Evolutionary conservation across 2,329 filamentous ascomycete species (phyloP).

Genomic region (Fusarium oxysporum): DNA sequence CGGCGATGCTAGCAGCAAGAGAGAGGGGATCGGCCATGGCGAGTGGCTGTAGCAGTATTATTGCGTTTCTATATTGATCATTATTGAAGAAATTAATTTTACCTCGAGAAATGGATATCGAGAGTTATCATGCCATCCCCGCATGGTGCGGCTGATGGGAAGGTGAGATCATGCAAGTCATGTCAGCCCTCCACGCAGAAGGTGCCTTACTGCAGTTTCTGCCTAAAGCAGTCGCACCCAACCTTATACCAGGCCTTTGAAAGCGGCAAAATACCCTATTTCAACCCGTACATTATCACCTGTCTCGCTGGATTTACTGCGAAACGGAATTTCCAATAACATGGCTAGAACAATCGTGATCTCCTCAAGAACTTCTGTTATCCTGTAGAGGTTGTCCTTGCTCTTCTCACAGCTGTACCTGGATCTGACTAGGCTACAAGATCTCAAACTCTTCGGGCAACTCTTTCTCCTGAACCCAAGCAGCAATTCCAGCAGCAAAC

Average conservation of each 20-base stretch:
- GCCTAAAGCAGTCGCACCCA: background rate
- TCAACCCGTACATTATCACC: too few species aligned
- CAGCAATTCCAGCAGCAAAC: constrained; percentile 21
- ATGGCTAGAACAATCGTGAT: too few species aligned
- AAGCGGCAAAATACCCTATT: too few species aligned
- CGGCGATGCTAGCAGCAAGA: constrained; percentile 7
- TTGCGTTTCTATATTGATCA: too few species aligned
- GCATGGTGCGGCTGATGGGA: background rate
- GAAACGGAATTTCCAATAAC: too few species aligned
- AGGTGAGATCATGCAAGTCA: background rate
- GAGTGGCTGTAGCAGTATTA: too few species aligned
- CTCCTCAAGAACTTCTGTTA: too few species aligned
- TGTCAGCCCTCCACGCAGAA: background rate
- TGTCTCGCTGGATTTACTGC: too few species aligned
- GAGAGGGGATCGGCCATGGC: constrained; percentile 11
- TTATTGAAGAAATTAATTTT: too few species aligned
- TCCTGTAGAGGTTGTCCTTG: too few species aligned
- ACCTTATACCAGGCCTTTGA: background rate
- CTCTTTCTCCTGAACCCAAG: constrained; percentile 4
- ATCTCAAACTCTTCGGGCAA: constrained; percentile 10
- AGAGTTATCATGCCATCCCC: background rate
- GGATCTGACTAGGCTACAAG: background rate
- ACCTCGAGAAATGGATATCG: background rate
- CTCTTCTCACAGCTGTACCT: too few species aligned
- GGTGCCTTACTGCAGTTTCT: background rate